phyloP scores from a whole-genome alignment of 768 basidiomycete species.

The Tylopilus intermedius region DNA sequence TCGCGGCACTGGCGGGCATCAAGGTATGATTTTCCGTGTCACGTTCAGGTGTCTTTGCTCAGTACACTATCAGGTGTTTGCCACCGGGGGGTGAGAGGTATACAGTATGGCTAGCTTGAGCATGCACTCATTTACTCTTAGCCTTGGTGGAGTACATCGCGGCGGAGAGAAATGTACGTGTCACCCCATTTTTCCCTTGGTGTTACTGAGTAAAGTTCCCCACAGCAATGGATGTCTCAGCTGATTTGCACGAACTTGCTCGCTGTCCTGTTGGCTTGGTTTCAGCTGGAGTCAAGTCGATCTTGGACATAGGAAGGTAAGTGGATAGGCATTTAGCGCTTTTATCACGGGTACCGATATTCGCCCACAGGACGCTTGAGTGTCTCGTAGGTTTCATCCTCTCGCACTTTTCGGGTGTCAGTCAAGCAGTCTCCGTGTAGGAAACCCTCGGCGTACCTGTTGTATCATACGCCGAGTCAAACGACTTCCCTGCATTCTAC shows the following conservation, averaged over 20 bases:
- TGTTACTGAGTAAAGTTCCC: not conserved
- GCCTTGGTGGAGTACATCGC: slow-evolving; percentile 81
- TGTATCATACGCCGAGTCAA: slow-evolving; percentile 64
- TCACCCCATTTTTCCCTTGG: not conserved
- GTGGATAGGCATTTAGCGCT: not conserved
- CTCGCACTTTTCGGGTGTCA: not conserved
- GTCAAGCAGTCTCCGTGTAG: slow-evolving; percentile 35
- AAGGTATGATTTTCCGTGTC: slow-evolving; percentile 43
- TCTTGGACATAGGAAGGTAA: slow-evolving; percentile 84
- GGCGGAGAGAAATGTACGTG: slow-evolving; percentile 61
- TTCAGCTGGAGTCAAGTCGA: slow-evolving; percentile 91
- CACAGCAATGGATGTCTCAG: slow-evolving; percentile 89
- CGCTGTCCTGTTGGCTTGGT: slow-evolving; percentile 89
- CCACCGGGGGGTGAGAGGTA: slow-evolving; percentile 80
- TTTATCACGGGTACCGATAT: not conserved
- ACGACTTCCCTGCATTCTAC: slow-evolving; percentile 95
- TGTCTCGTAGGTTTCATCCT: slow-evolving; percentile 51
- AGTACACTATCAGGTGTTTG: slow-evolving; percentile 56
- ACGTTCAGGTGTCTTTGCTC: not conserved
- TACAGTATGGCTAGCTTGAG: not conserved
- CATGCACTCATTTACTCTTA: slow-evolving; percentile 22
- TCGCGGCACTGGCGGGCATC: slow-evolving; percentile 79
- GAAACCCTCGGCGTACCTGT: slow-evolving; percentile 96
- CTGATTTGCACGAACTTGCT: slow-evolving; percentile 85
- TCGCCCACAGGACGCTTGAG: slow-evolving; percentile 61